Conservation (phyloP, 2,329 filamentous ascomycete genomes). For the Colletotrichum neosansevieriae region DNA sequence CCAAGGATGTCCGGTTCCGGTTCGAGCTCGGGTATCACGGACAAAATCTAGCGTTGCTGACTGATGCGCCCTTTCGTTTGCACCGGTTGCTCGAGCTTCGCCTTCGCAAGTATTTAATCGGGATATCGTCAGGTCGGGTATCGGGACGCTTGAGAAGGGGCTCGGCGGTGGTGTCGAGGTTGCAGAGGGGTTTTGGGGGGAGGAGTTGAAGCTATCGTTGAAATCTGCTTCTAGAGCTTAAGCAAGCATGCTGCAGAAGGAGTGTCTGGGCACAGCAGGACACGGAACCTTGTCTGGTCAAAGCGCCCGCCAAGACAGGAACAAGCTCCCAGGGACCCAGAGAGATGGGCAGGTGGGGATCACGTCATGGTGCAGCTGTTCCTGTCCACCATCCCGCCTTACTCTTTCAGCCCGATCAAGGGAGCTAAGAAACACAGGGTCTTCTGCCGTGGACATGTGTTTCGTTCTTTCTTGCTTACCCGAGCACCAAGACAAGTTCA, state of each 20-base stretch:
- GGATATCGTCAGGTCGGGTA: neutral
- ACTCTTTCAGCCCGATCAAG: neutral
- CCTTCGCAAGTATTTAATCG: conserved; percentile 24
- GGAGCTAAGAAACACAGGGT: too few species aligned
- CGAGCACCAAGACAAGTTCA: too few species aligned
- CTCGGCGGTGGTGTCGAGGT: conserved; percentile 16
- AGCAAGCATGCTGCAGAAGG: conserved; percentile 10
- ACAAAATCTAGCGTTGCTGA: neutral
- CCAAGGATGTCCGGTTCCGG: neutral
- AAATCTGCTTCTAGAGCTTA: conserved; percentile 33
- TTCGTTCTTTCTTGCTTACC: neutral
- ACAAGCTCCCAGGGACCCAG: conserved; percentile 36
- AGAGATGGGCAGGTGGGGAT: conserved; percentile 31
- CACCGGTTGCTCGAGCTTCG: conserved; percentile 18
- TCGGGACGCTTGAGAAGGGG: conserved; percentile 3
- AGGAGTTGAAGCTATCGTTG: conserved; percentile 36
- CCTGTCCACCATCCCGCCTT: conserved; percentile 7
- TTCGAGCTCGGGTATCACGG: conserved; percentile 23
- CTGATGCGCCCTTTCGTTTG: conserved; percentile 11
- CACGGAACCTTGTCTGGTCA: neutral
- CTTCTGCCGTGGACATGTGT: neutral
- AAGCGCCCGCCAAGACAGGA: conserved; percentile 37
- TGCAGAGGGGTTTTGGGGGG: conserved; percentile 13
- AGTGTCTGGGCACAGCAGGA: conserved; percentile 29
- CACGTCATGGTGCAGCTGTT: conserved; percentile 41